phyloP scores from a whole-genome alignment of 75 land plant species.

The Isoetes taiwanensis region DNA sequence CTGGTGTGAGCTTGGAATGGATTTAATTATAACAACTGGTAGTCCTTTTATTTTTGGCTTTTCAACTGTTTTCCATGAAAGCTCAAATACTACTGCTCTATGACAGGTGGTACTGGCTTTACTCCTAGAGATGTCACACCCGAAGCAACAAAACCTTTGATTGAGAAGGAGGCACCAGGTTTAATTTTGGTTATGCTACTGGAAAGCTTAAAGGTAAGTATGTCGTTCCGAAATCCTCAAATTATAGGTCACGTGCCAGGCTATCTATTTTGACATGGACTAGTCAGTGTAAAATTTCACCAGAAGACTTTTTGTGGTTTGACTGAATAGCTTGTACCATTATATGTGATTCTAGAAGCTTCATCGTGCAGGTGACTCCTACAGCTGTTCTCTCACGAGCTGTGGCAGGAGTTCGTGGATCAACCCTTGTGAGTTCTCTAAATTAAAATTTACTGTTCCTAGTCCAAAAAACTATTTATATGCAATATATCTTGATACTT shows the following conservation, averaged over 20 bases:
- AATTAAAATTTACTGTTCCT: too few species aligned
- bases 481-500: too few species aligned
- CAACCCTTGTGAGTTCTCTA: conserved; percentile 80
- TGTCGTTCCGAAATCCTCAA: too few species aligned
- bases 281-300: too few species aligned
- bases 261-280: too few species aligned
- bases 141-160: conserved; percentile 74
- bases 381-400: conserved; percentile 90
- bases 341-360: neutral
- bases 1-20: conserved; percentile 71
- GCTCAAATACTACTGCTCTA: too few species aligned
- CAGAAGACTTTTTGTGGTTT: too few species aligned
- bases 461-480: too few species aligned
- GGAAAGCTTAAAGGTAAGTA: conserved; percentile 93
- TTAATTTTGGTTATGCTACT: conserved; percentile 72
- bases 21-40: conserved; percentile 94
- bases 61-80: too few species aligned
- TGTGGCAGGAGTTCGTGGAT: conserved; percentile 82
- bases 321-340: too few species aligned
- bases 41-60: too few species aligned
- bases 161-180: conserved; percentile 86
- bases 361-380: conserved; percentile 53
- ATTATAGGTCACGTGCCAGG: too few species aligned
- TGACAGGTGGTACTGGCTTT: conserved; percentile 91
- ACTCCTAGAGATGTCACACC: conserved; percentile 96